A percentile compares a stretch with the other conserved stretches of the same genome.
Evolutionary conservation across 768 basidiomycete genomes (phyloP).

Genomic region (Ephemerocybe angulata): DNA sequence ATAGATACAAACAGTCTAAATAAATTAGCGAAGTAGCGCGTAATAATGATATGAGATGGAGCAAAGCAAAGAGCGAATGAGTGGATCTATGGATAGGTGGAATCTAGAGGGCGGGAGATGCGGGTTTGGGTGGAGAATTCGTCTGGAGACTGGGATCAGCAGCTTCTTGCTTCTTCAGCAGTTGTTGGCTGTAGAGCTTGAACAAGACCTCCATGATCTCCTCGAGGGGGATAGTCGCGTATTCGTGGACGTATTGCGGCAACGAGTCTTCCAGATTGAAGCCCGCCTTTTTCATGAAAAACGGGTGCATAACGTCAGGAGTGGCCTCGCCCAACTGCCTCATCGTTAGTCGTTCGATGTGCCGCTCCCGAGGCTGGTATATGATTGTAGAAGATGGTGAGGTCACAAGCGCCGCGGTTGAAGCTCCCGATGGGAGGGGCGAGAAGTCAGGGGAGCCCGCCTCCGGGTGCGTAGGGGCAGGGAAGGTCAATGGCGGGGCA

Average conservation of each 20-base stretch:
- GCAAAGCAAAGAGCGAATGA: too few relatives aligned
- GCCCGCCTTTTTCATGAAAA: conserved; percentile 81
- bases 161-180: conserved; percentile 29
- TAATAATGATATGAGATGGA: background rate
- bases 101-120: too few relatives aligned
- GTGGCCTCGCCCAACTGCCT: conserved; percentile 87
- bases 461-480: background rate
- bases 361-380: conserved; percentile 56
- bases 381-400: conserved; percentile 25
- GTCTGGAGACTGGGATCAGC: background rate
- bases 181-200: conserved; percentile 72
- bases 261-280: conserved; percentile 80
- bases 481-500: conserved; percentile 5
- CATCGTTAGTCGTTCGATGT: conserved; percentile 79
- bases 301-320: conserved; percentile 83
- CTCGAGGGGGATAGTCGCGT: conserved; percentile 77
- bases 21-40: background rate
- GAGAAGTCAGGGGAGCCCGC: background rate
- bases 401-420: conserved; percentile 14
- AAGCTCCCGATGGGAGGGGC: conserved; percentile 7
- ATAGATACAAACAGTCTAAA: background rate
- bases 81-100: too few relatives aligned
- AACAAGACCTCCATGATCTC: conserved; percentile 79
- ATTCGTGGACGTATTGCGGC: conserved; percentile 87
- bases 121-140: too few relatives aligned